Base-by-base conservation (phyloP, 2,329 filamentous ascomycete genomes). In the Neurospora crassa region DNA sequence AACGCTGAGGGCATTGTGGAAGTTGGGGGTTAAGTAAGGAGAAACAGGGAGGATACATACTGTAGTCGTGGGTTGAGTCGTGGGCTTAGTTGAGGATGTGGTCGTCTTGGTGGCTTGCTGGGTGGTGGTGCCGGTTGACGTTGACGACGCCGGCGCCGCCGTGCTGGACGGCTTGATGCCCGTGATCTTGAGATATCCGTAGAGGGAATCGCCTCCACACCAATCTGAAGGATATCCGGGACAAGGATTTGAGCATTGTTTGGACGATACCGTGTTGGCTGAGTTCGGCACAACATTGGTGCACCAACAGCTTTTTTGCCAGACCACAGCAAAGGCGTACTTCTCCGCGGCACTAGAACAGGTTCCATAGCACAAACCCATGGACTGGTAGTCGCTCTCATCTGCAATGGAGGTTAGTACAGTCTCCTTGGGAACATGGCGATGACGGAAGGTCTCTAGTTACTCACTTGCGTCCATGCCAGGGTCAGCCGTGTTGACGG, bases 221-320 rank as follows among this genome's bases (percentile, higher is more conserved):
- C 83, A 80, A 74, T 94, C 91, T 1, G 69, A 42, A 0, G 87
- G 87, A 77, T 86, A 95, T n/a, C 91, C 92, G 10, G 91, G 91
- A 75, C 92, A 95, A 18, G 80, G 69, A 0, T 79, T 79, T 74
- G 84, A 80, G 80, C 92, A 95, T 29, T 85, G 76, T 42, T 73
- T 74, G 1, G 80, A 79, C 29, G 81, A 77, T 69, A 84, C 81
- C 70, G 83, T 78, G 41, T 78, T 79, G 24, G 77, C 78, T 41
- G 81, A 74, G 68, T 82, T 82, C 10, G 92, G 92, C 2, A 84
- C 84, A 76, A 89, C 89, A 78, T 93, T 86, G 45, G 90, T 90
- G 79, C 92, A 95, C 91, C 91, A 95, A 78, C 92, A 95, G 69
- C 84, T 80, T 41, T 87, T 82, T 18, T 81, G 84, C 75, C 92